Evolutionary conservation across 2,329 filamentous ascomycete species (phyloP).

Genomic region (Calonectria fujianensis): DNA sequence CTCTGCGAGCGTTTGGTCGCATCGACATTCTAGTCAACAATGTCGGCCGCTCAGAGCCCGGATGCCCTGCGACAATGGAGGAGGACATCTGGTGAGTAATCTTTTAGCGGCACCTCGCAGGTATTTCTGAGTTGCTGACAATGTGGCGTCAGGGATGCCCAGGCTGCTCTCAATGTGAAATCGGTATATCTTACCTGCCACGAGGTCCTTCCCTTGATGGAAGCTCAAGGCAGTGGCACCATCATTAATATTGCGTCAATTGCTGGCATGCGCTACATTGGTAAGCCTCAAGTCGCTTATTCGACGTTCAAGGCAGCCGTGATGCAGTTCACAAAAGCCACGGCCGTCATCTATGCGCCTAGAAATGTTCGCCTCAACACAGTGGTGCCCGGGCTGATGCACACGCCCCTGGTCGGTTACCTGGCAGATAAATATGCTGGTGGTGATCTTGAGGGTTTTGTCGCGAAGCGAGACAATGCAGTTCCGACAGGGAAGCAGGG

Average conservation of each 20-base stretch:
- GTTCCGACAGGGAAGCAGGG: constrained; percentile 24
- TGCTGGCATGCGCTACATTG: constrained; percentile 63
- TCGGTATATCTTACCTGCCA: constrained; percentile 40
- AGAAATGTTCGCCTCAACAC: constrained; percentile 68
- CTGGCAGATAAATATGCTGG: constrained; percentile 46
- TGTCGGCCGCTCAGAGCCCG: constrained; percentile 12
- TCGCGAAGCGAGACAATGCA: neutral
- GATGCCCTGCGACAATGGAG: neutral
- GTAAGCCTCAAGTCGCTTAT: constrained; percentile 68
- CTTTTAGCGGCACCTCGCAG: neutral
- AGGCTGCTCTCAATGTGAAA: constrained; percentile 40
- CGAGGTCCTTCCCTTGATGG: constrained; percentile 39
- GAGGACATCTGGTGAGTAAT: constrained; percentile 16
- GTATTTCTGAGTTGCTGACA: neutral
- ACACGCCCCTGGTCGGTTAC: constrained; percentile 21
- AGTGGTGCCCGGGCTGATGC: constrained; percentile 56
- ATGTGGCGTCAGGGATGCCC: constrained; percentile 2
- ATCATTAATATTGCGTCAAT: constrained; percentile 30
- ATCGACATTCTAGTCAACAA: constrained; percentile 11
- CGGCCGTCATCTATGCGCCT: constrained; percentile 66
- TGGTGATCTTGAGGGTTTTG: constrained; percentile 3
- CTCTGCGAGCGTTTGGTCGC: neutral
- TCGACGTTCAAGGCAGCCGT: constrained; percentile 67
- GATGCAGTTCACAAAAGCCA: constrained; percentile 65
- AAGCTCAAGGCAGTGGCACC: constrained; percentile 31